Evolutionary conservation across 176 grass and related monocot genomes (phyloP), one percentile per base, ranked within the genome.

Genomic region (Raddia guianensis): DNA sequence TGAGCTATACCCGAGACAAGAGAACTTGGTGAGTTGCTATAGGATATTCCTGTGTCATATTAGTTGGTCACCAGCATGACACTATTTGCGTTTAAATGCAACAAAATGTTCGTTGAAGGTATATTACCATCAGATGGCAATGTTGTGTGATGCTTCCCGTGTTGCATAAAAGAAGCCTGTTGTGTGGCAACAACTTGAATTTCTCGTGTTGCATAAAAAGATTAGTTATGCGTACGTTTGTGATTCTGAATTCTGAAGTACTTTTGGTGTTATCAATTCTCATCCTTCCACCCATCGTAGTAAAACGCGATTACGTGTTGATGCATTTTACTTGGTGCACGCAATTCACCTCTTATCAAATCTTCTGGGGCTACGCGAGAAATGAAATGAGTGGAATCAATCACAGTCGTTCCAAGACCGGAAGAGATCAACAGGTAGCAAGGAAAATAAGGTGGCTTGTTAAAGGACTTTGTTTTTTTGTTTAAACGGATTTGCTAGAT

Each of bases 1-100:
- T 57, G 71, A 85, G 74, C 43, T 83, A 66, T 72, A 20, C 33
- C 61, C 5, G 45, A 78, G 75, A 68, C 54, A 68, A 60, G 50
- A 59, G 60, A 60, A 15, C 11, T 62, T 45, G n/a, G 62, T 51
- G 62, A 80, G 66, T 60, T 13, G 12, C 9, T 66, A 66, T 66
- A 18, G 15, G 63, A 14, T 66, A 42, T 21, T 66, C 32, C 21
- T 13, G 32, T 34, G 53, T 82, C 44, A 65, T 52, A 65, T 64
- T 61, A 32, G 58, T 6, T 63, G 60, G 13, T 63, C 32, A 63
- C 27, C 7, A 9, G 20, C n/a, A 1, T 68, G 20, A 52, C 51
- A n/a, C 4, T 82, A 61, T 61, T 61, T 61, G 5, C 15, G 19
- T 32, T 32, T 79, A 45, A 9, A 48, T 8, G 7, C 16, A 58